A percentile compares a stretch with the other conserved stretches of the same genome.
Conservation (phyloP, 2,329 filamentous ascomycete genomes). For the Cadophora luteo-olivacea region DNA sequence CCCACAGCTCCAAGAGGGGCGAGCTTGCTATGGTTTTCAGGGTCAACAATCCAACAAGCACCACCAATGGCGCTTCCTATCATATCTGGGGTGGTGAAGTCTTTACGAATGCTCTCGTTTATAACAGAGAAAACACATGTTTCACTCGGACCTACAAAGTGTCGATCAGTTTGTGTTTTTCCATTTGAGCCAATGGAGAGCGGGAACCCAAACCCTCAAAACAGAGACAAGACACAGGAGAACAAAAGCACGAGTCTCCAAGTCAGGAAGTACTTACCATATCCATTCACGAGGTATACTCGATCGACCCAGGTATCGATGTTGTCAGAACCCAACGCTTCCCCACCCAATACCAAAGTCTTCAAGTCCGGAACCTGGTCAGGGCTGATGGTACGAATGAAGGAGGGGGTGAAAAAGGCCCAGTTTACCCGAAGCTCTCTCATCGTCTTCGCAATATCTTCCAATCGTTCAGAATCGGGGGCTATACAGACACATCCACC, state of each 20-base stretch:
- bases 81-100: conserved; percentile 10
- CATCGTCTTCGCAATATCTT: conserved; percentile 45
- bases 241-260: no score
- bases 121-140: conserved; percentile 3
- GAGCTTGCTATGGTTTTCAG: conserved; percentile 29
- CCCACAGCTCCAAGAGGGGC: conserved; percentile 34
- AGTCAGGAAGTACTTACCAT: conserved; percentile 35
- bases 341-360: conserved; percentile 36
- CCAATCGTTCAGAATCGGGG: conserved; percentile 47
- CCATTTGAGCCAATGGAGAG: no score
- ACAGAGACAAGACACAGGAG: no score
- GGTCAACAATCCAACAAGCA: conserved; percentile 47
- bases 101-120: conserved; percentile 4
- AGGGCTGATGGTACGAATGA: conserved; percentile 34
- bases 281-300: conserved; percentile 49
- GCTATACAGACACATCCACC: conserved; percentile 50
- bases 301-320: conserved; percentile 46
- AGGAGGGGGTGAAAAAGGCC: conserved; percentile 38
- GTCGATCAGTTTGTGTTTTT: background rate
- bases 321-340: conserved; percentile 46
- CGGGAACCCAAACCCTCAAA: no score
- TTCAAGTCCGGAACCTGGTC: conserved; percentile 35
- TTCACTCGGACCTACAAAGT: conserved; percentile 8
- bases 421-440: conserved; percentile 34
- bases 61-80: conserved; percentile 21